phyloP scores from a whole-genome alignment of 768 basidiomycete genomes.

The Butyriboletus loyo region DNA sequence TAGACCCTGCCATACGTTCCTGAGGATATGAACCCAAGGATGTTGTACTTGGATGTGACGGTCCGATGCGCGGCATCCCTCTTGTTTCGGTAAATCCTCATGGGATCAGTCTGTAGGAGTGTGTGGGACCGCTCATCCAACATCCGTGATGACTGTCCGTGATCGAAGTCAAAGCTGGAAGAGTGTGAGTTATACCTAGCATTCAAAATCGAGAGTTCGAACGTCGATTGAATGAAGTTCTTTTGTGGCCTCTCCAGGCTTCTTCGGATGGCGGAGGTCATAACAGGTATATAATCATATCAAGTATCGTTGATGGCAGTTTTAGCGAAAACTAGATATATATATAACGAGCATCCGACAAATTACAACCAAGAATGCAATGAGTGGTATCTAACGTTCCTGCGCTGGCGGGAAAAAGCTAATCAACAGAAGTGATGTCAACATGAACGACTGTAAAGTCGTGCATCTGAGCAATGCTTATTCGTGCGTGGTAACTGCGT shows the following conservation, averaged over 20 bases:
- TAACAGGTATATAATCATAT: too few species aligned
- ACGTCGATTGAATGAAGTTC: background rate
- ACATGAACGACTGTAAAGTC: background rate
- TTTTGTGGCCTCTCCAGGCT: background rate
- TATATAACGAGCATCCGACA: background rate
- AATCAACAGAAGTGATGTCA: background rate
- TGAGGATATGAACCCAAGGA: constrained; percentile 96
- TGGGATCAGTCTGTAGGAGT: constrained; percentile 58
- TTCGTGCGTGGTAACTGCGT: background rate
- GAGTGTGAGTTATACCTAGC: background rate
- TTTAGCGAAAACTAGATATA: background rate
- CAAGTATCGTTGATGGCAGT: background rate
- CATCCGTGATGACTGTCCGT: constrained; percentile 16
- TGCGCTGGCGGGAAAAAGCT: background rate
- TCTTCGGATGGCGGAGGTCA: too few species aligned
- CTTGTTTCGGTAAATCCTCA: constrained; percentile 81
- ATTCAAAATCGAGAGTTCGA: background rate
- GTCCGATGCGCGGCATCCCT: constrained; percentile 65
- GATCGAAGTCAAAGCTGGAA: background rate
- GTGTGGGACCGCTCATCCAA: constrained; percentile 37
- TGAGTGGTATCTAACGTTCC: background rate
- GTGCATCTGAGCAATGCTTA: background rate
- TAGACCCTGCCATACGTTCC: constrained; percentile 99
- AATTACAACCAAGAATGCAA: background rate
- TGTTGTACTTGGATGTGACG: constrained; percentile 81